Evolutionary conservation across 169 alveolate genomes (phyloP).

Genomic region (Plasmodium yoelii): DNA sequence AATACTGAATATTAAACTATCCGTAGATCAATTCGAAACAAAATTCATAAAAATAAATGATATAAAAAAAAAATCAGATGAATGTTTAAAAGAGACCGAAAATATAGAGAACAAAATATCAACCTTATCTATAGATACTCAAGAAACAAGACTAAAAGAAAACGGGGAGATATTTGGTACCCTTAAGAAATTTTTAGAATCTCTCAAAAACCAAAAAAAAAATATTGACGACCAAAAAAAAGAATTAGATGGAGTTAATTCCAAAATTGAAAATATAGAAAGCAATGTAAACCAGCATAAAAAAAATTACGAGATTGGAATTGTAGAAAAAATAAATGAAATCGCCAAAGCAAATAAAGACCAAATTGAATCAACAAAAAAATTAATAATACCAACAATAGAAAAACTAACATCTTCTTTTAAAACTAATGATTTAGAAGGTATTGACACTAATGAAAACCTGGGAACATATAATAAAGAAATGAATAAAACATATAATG

Average conservation of each 20-base stretch:
- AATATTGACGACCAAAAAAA: neutral
- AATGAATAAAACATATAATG: too few species aligned
- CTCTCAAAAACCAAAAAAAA: neutral
- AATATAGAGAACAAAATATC: neutral
- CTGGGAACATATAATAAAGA: too few species aligned
- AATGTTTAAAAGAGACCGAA: too few species aligned
- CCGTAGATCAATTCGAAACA: neutral
- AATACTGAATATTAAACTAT: neutral
- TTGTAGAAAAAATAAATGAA: too few species aligned
- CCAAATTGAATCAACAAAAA: too few species aligned
- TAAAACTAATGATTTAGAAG: too few species aligned
- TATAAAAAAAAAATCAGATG: neutral
- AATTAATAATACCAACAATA: too few species aligned
- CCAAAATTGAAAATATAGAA: conserved; percentile 5
- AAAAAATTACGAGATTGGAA: too few species aligned
- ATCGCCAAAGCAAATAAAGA: too few species aligned
- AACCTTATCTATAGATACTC: neutral
- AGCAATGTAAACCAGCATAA: too few species aligned
- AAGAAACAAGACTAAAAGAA: neutral
- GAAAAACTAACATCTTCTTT: too few species aligned
- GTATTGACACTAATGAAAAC: too few species aligned
- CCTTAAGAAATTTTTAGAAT: neutral
- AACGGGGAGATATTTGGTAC: neutral
- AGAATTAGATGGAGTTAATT: neutral
- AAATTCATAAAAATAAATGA: neutral